Evolutionary conservation across 139 green algal genomes (phyloP), one percentile per base, ranked within the genome.

Genomic region (Micractinium sp.): DNA sequence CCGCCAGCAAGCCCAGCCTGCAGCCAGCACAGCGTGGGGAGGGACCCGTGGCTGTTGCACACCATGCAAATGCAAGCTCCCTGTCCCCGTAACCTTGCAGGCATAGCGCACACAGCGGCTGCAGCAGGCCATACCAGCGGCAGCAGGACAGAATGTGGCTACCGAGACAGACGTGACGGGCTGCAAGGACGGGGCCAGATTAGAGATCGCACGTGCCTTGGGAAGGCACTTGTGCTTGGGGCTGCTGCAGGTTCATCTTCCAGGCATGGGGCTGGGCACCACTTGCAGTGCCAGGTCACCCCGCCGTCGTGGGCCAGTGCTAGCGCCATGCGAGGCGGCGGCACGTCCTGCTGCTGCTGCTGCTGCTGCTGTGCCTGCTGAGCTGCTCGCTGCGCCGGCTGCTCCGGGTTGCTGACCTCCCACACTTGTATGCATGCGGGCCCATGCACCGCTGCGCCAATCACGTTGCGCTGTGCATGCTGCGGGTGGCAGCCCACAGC

Each of bases 1-100:
- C 90, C 47, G 94, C 94, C 41, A 96, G 89, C 61, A 96, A 29
- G 5, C 94, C 94, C 36, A 95, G 74, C 60, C 88, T 82, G 87
- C 63, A 90, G 60, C 18, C 47, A 81, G 81, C 19, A 90, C 67
- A 71, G 33, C 1, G 16, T 18, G 12, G 33, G 14, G 27, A 35
- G 36, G 27, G 25, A 12, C 33, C 15, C 16, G 35, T 31, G 33
- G 13, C 71, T 77, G 71, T 33, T 38, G 71, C 71, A 38, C 47
- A 56, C 47, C 47, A 56, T 5, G 47, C 47, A 56, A 5, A 56
- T 56, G 47, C 7, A 5, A 56, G 47, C 47, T 9, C 47, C 5
- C 5, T 9, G 47, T 9, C 47, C 9, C 9, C 47, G 47, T 5
- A 56, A 56, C 47, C 5, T 56, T 56, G 47, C 47, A 56, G 47